Evolutionary conservation across 805 yeast species (phyloP).

Genomic region (Jamesozyma lodderae): DNA sequence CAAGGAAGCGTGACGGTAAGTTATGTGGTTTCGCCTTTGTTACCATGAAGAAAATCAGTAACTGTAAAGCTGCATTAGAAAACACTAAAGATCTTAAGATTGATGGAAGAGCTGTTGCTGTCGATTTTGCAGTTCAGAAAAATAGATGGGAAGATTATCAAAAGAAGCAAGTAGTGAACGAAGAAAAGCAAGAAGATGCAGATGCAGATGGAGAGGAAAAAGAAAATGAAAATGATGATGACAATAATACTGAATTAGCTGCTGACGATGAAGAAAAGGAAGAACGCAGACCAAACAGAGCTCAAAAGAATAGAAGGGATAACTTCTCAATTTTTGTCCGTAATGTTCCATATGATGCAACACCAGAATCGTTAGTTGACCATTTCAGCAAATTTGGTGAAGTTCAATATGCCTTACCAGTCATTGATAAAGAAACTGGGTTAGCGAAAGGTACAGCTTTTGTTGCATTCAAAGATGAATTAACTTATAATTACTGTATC

Average conservation of each 20-base stretch:
- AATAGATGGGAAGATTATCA: conserved; percentile 63
- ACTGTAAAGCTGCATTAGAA: conserved; percentile 76
- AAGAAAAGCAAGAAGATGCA: conserved; percentile 33
- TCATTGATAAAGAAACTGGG: conserved; percentile 75
- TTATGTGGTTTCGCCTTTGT: conserved; percentile 95
- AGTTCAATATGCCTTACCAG: conserved; percentile 89
- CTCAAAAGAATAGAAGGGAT: conserved; percentile 49
- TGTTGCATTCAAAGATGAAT: conserved; percentile 66
- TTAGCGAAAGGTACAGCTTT: conserved; percentile 91
- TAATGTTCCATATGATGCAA: conserved; percentile 91
- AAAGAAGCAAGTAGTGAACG: conserved; percentile 36
- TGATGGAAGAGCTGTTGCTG: conserved; percentile 86
- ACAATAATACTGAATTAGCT: conserved; percentile 28
- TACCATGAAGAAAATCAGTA: conserved; percentile 68
- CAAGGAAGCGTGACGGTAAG: conserved; percentile 76
- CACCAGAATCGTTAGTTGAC: conserved; percentile 61
- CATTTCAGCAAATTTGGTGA: conserved; percentile 81
- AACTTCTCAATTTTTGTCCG: conserved; percentile 74
- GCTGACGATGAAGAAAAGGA: conserved; percentile 30
- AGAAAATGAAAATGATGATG: conserved; percentile 28
- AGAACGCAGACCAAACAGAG: conserved; percentile 27
- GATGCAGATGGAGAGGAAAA: conserved; percentile 34
- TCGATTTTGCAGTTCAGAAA: conserved; percentile 87
- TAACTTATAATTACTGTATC: conserved; percentile 59
- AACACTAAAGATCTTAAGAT: conserved; percentile 67